Base-by-base conservation (phyloP, 768 basidiomycete genomes). In the Pisolithus microcarpus region DNA sequence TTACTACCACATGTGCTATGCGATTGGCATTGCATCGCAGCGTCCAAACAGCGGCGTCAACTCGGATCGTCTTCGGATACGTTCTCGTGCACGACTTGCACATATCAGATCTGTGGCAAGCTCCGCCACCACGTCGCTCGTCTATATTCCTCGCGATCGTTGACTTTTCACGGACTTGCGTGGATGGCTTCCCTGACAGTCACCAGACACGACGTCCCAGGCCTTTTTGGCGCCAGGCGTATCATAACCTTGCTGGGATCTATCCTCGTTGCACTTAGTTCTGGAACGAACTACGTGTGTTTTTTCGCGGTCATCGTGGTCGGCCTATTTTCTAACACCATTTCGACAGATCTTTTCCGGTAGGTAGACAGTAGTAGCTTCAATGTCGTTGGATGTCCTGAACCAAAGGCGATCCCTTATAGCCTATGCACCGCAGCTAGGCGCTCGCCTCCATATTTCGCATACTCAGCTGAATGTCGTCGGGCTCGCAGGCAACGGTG, bases 381-480 rank as follows among this genome's bases (percentile, higher is more conserved):
- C 0, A 7, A 28, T 4, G 6, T 21, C 1, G 10, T 13, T 26
- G 26, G 26, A 19, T 28, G 28, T 7, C 15, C n/a, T n/a, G n/a
- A n/a, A 46, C 21, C 15, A 50, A 23, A 40, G 13, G 36, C 19
- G 19, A 18, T 34, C 31, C 53, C 2, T 53, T 23, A 23, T 4
- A 84, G 91, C 90, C 21, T 96, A 93, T 64, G 81, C 87, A 2
- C 91, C 92, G 0, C 91, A 95, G 63, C 77, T 96, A 5, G 88
- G 87, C 1, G 69, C 81, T n/a, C 78, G 81, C 38, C 76, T 95
- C 16, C 72, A 76, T 42, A 78, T 94, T 46, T 77, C 79, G 4
- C 87, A 93, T 49, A 94, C 91, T 0, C 80, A 87, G 51, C 72
- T 91, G 34, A 95, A 95, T 58, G 65, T 92, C 36, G 78, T 94